Conservation (phyloP, 257 asterid genomes). For the Solanum paucissectum region DNA sequence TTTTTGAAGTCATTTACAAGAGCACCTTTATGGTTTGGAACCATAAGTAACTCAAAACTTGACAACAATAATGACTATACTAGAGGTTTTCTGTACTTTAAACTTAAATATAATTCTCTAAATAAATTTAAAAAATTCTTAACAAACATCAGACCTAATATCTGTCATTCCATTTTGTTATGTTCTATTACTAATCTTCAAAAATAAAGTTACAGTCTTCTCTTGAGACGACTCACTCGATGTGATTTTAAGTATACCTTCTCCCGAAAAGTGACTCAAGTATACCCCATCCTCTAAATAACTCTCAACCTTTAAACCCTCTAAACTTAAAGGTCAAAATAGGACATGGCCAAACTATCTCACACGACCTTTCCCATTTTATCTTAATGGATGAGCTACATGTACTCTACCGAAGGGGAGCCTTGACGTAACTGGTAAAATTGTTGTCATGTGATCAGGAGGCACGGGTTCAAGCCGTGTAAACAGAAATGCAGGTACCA, state of each 20-base stretch:
- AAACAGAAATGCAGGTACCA: background rate
- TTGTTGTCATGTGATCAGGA: background rate
- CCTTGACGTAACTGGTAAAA: background rate
- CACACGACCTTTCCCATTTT: background rate
- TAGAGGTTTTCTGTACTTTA: background rate
- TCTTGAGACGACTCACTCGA: background rate
- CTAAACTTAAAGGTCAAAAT: background rate
- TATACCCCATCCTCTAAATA: background rate
- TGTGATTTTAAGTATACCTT: background rate
- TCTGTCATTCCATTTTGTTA: background rate
- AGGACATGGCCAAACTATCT: background rate
- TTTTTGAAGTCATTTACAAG: background rate
- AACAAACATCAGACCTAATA: background rate
- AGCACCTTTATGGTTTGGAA: background rate
- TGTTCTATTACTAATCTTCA: background rate
- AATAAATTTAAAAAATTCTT: background rate
- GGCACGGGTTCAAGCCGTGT: background rate
- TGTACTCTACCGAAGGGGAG: background rate
- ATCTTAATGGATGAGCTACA: background rate
- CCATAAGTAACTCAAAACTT: background rate
- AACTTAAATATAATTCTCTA: background rate
- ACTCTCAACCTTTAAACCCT: background rate
- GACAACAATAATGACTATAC: background rate
- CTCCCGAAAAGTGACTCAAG: background rate
- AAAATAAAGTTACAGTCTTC: background rate